Percentiles rank a stretch among this genome's conserved stretches.
Conservation (phyloP, 345 rosid genomes). For the Gossypium australe region DNA sequence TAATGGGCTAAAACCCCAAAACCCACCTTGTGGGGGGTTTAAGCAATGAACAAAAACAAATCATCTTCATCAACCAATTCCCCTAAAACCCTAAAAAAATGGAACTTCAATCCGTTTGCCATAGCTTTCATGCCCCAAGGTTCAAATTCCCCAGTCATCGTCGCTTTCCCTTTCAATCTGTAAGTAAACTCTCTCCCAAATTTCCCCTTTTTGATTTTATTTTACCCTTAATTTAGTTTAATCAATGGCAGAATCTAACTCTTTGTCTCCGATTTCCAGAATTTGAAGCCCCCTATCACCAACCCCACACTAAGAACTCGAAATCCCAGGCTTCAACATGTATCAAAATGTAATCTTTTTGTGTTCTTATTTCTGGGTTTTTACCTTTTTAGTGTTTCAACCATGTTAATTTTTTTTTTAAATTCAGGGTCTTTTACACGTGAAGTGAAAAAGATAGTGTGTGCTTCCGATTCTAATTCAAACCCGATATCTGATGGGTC, state of each 20-base stretch:
- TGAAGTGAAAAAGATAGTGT: too few relatives aligned
- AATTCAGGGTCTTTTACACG: too few relatives aligned
- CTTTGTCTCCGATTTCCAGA: constrained; percentile 15
- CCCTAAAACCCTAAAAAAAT: constrained; percentile 31
- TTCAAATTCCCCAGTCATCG: constrained; percentile 20
- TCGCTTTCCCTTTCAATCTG: constrained; percentile 22
- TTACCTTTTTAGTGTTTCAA: neutral
- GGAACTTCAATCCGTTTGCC: constrained; percentile 51
- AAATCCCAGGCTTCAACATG: constrained; percentile 9
- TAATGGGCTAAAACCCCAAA: neutral
- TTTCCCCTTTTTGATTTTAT: neutral
- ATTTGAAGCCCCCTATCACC: constrained; percentile 28
- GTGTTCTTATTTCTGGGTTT: neutral
- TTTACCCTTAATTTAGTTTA: neutral
- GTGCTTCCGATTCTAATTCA: too few relatives aligned
- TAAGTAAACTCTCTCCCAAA: constrained; percentile 21
- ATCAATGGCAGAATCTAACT: neutral
- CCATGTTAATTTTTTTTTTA: neutral
- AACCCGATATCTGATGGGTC: constrained; percentile 55
- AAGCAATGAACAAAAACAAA: neutral
- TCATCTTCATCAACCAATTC: neutral
- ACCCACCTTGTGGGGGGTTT: constrained; percentile 21
- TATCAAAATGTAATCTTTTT: constrained; percentile 26
- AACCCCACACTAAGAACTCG: constrained; percentile 18
- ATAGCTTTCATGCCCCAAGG: constrained; percentile 36